phyloP scores from a whole-genome alignment of 768 basidiomycete species.

The Thelephora aurantiotincta region DNA sequence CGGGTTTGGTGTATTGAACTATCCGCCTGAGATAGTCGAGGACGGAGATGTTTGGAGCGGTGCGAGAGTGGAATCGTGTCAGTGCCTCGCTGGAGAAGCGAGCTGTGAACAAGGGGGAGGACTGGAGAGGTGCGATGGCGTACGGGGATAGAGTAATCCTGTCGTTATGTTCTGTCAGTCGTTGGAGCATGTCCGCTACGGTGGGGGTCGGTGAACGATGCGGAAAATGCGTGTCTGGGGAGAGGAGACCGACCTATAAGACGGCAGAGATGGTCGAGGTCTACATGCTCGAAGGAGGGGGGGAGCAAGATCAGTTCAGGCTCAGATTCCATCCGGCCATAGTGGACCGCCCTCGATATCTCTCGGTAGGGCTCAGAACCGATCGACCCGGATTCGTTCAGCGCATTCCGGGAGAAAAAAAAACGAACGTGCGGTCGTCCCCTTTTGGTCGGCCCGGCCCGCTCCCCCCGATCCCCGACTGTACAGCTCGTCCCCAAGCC shows the following conservation, averaged over 20 bases:
- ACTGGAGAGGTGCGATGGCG: conserved; percentile 12
- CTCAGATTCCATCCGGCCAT: conserved; percentile 72
- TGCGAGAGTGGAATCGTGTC: conserved; percentile 92
- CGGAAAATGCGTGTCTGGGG: conserved; percentile 2
- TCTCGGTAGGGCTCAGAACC: no score
- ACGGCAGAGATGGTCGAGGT: conserved; percentile 69
- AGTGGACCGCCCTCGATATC: conserved; percentile 22
- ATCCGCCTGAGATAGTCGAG: conserved; percentile 91
- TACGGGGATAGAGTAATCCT: conserved; percentile 80
- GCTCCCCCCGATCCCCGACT: conserved; percentile 2
- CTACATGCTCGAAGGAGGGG: conserved; percentile 69
- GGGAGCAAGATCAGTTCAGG: conserved; percentile 69
- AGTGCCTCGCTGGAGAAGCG: conserved; percentile 53
- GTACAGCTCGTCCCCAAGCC: no score
- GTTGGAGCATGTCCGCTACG: conserved; percentile 90
- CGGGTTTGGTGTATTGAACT: conserved; percentile 89
- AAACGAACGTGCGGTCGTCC: neutral
- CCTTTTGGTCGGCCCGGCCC: neutral
- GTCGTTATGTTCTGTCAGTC: conserved; percentile 93
- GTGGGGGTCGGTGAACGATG: conserved; percentile 7
- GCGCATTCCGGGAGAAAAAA: neutral
- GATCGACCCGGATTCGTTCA: conserved; percentile 15
- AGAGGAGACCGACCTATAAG: conserved; percentile 59
- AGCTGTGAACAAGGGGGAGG: conserved; percentile 10
- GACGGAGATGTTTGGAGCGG: conserved; percentile 76